These are phyloP conservation scores for Rhodotorula mucilaginosa DNA, from an alignment of 1,284 basidiomycete genomes.

Conservation along the genomic window DNA sequence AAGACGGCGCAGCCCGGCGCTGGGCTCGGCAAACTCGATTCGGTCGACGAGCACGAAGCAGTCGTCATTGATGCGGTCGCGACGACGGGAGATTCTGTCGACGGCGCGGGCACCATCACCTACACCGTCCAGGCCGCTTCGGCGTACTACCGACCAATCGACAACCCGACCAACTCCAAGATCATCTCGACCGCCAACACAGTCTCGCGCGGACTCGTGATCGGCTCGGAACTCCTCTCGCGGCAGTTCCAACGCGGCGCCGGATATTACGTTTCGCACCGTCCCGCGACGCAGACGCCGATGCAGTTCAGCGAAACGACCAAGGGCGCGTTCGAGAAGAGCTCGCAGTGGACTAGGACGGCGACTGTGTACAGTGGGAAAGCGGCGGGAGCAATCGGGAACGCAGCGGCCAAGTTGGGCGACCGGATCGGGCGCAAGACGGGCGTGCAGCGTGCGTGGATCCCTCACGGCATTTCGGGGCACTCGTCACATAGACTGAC, in stretches of 20 bases:
- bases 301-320: constrained; percentile 40
- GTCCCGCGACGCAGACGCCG: constrained; percentile 35
- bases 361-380: constrained; percentile 39
- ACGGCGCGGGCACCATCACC: neutral
- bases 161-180: constrained; percentile 17
- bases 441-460: constrained; percentile 44
- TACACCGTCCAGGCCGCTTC: constrained; percentile 30
- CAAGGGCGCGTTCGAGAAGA: constrained; percentile 29
- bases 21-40: neutral
- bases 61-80: constrained; percentile 24
- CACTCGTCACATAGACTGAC: neutral
- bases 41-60: constrained; percentile 24
- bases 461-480: neutral
- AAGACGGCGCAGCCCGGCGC: neutral
- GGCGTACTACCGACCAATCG: constrained; percentile 13
- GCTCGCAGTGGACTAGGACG: constrained; percentile 27
- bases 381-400: constrained; percentile 45
- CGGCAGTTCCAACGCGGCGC: constrained; percentile 42
- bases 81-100: neutral
- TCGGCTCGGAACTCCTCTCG: constrained; percentile 43
- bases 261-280: constrained; percentile 36
- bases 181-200: constrained; percentile 42
- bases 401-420: constrained; percentile 45
- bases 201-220: constrained; percentile 45
- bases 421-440: constrained; percentile 47